Evolutionary conservation across 1,284 basidiomycete species (phyloP), one percentile per base, ranked within the genome.

Genomic region (Schizophyllum amplum): DNA sequence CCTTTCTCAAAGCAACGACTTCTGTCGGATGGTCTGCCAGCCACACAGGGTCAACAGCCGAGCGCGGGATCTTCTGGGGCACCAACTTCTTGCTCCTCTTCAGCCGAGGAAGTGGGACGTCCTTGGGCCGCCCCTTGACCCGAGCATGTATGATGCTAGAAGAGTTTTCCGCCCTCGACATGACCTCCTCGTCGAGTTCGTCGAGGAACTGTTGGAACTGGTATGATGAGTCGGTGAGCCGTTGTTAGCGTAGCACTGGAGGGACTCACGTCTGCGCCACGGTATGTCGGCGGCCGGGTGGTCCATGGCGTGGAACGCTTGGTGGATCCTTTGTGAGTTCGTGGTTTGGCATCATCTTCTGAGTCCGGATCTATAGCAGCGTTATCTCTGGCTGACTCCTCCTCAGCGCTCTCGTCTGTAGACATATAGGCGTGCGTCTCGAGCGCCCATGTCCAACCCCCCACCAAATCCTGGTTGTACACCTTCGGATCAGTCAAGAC

Each of bases 31-130:
- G 52, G 3, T 9, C 1, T 0, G 46, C 24, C 4, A 60, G 51
- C 59, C 59, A 60, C 1, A 11, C 25, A 2, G 53, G 42, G n/a
- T 57, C 47, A 15, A 60, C 52, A 0, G 53, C 56, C 20, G 9
- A 1, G 1, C 52, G 33, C 4, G 49, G 56, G 20, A 60, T 60
- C 56, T 50, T 55, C 23, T 24, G 3, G 5, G 27, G 6, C 6
- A 13, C 27, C 5, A 6, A 5, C 27, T 33, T 33, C 4, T 47
- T 5, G 22, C 17, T 7, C 9, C 1, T 1, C 5, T 11, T 7
- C 15, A 49, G 20, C 23, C 42, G 51, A 1, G 57, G 57, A 9
- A 58, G 50, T 5, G 33, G 27, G 0, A 15, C 47, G 21, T 58
- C 42, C 21, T 55, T 57, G 24, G 1, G 11, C 17, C 20, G 21